Percentiles rank a stretch among this genome's conserved stretches.
These are phyloP conservation scores for Cicer yamashitae DNA, from an alignment of 306 rosid genomes.

Conservation along the genomic window DNA sequence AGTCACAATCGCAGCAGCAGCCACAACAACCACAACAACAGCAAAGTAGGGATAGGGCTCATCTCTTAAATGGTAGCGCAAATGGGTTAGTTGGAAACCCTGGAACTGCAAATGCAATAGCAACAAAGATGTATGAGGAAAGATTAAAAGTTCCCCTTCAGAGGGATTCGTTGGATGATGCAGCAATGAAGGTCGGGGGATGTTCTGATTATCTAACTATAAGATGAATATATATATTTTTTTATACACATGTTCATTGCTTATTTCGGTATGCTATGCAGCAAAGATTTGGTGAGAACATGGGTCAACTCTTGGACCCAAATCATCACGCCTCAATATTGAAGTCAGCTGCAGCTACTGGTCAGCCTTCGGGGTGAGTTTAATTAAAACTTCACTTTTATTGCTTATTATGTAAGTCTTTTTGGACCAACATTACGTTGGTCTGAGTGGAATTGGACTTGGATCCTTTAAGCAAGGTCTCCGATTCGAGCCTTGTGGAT, in stretches of 20 bases:
- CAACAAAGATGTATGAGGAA: constrained; percentile 96
- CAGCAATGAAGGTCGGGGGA: constrained; percentile 75
- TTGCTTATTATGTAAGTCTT: constrained; percentile 27
- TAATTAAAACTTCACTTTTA: constrained; percentile 14
- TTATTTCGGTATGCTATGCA: constrained; percentile 51
- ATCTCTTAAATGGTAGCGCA: constrained; percentile 76
- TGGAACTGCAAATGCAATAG: constrained; percentile 90
- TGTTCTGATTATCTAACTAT: constrained; percentile 32
- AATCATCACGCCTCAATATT: constrained; percentile 82
- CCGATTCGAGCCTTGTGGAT: too few relatives aligned
- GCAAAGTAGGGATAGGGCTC: constrained; percentile 91
- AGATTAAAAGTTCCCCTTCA: constrained; percentile 83
- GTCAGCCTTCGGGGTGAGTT: constrained; percentile 91
- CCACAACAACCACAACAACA: constrained; percentile 60
- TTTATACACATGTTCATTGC: constrained; percentile 34
- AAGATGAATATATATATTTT: constrained; percentile 8
- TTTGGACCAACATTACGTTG: not conserved
- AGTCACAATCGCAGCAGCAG: constrained; percentile 52
- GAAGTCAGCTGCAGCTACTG: constrained; percentile 86
- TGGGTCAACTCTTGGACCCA: constrained; percentile 87
- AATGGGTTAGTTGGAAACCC: constrained; percentile 90
- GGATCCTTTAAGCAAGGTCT: too few relatives aligned
- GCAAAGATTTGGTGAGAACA: constrained; percentile 95
- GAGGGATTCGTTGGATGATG: constrained; percentile 92
- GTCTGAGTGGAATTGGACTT: too few relatives aligned